Conservation (phyloP, 768 basidiomycete genomes). For the Xerocomellus dryophilus region DNA sequence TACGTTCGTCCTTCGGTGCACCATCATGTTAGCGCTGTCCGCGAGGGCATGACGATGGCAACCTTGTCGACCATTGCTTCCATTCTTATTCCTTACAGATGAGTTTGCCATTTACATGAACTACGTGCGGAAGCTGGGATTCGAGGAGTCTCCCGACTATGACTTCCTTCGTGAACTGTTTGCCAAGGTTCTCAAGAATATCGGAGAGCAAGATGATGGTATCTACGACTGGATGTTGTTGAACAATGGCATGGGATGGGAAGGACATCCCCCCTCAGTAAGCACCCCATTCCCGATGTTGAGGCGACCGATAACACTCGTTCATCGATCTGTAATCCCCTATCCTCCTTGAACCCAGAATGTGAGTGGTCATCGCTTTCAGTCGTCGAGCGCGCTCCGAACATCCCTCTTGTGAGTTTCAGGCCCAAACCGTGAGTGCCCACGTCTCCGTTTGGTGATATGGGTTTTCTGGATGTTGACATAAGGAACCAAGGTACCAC, state of each 20-base stretch:
- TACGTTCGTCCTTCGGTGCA: conserved; percentile 25
- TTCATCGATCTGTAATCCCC: too few relatives aligned
- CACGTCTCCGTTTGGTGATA: too few relatives aligned
- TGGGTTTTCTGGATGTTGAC: too few relatives aligned
- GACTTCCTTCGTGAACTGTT: conserved; percentile 97
- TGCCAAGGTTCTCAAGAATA: conserved; percentile 81
- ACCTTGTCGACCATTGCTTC: not conserved
- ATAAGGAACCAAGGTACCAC: too few relatives aligned
- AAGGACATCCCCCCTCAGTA: conserved; percentile 31
- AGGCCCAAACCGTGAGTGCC: too few relatives aligned
- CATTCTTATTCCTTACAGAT: conserved; percentile 41
- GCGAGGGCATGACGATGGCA: not conserved
- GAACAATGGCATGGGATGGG: conserved; percentile 95
- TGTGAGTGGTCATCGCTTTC: too few relatives aligned
- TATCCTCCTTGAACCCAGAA: too few relatives aligned
- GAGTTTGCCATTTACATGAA: conserved; percentile 99
- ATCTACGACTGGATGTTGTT: conserved; percentile 96
- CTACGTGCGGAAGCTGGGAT: conserved; percentile 97
- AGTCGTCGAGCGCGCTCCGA: too few relatives aligned
- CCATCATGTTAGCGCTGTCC: not conserved
- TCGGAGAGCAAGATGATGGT: conserved; percentile 87
- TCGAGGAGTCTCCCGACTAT: conserved; percentile 96
- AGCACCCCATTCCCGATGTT: too few relatives aligned
- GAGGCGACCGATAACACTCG: too few relatives aligned
- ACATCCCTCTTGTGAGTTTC: too few relatives aligned